Percentiles rank a stretch among this genome's conserved stretches.
Conservation (phyloP, 129 eudicot species). For the Flaveria ramosissima region DNA sequence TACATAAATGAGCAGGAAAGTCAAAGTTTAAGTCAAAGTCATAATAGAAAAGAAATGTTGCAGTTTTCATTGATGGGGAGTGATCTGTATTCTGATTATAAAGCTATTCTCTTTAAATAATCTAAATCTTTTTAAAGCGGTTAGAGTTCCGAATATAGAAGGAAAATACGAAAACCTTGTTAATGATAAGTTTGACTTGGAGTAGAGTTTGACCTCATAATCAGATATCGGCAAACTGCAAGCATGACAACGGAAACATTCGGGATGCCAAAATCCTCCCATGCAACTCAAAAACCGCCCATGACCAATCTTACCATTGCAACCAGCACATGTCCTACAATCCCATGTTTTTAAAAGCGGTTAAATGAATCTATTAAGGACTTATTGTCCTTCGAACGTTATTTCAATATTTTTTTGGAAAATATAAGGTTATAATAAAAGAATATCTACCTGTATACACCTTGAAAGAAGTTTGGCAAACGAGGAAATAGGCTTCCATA, state of each 20-base stretch:
- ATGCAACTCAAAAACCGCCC: constrained; percentile 92
- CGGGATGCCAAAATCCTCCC: constrained; percentile 98
- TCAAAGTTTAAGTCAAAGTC: background rate
- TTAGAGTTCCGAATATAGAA: constrained; percentile 20
- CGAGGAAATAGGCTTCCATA: constrained; percentile 62
- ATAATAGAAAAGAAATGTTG: constrained; percentile 14
- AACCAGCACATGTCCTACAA: constrained; percentile 88
- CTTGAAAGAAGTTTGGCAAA: constrained; percentile 52
- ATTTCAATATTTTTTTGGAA: background rate
- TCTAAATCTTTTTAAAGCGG: constrained; percentile 6
- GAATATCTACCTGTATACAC: constrained; percentile 58
- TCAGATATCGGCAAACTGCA: constrained; percentile 84
- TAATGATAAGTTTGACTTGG: constrained; percentile 30
- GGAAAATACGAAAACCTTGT: constrained; percentile 31
- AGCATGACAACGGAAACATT: constrained; percentile 85
- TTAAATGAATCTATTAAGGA: background rate
- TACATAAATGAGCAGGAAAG: constrained; percentile 37
- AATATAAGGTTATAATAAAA: background rate
- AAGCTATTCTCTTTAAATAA: background rate
- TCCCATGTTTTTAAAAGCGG: constrained; percentile 14
- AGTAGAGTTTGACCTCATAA: constrained; percentile 67
- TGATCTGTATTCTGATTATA: constrained; percentile 15
- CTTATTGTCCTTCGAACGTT: background rate
- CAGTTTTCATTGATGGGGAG: constrained; percentile 9
- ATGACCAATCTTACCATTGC: constrained; percentile 80